Evolutionary conservation across 139 green algal genomes (phyloP).

Genomic region (Picochlorum sp.): DNA sequence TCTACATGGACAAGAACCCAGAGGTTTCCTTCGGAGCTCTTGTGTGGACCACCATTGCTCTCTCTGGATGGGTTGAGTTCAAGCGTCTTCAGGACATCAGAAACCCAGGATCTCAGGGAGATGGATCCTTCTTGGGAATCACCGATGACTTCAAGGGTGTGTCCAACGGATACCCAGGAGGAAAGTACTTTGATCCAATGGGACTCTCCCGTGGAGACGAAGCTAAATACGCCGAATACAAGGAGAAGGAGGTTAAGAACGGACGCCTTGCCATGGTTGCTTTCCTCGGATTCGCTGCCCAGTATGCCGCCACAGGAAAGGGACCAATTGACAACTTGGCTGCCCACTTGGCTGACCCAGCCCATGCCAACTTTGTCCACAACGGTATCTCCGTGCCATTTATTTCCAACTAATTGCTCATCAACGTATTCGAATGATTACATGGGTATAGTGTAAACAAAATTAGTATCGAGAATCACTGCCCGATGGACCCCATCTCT

Average conservation of each 20-base stretch:
- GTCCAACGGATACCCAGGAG: conserved; percentile 56
- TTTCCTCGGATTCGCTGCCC: conserved; percentile 71
- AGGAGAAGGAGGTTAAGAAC: conserved; percentile 88
- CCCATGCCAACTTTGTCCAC: conserved; percentile 20
- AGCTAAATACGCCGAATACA: conserved; percentile 47
- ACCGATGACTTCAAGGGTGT: conserved; percentile 70
- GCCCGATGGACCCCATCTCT: conserved; percentile 21
- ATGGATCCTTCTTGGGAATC: conserved; percentile 77
- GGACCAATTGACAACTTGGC: conserved; percentile 36
- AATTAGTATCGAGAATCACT: conserved; percentile 7
- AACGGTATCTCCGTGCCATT: conserved; percentile 21
- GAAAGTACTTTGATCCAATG: conserved; percentile 66
- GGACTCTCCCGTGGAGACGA: conserved; percentile 57
- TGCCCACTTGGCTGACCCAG: conserved; percentile 26
- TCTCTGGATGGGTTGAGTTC: conserved; percentile 69
- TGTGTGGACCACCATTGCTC: conserved; percentile 52
- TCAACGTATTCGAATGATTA: no score
- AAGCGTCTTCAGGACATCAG: conserved; percentile 72
- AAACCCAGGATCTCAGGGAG: conserved; percentile 76
- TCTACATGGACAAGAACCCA: conserved; percentile 52
- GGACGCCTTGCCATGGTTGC: conserved; percentile 73
- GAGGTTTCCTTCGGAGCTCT: conserved; percentile 59
- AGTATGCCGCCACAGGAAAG: conserved; percentile 75
- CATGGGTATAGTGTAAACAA: neutral
- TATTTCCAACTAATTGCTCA: conserved; percentile 6